Conservation (phyloP, 768 basidiomycete genomes). For the Pleurotus platypus region DNA sequence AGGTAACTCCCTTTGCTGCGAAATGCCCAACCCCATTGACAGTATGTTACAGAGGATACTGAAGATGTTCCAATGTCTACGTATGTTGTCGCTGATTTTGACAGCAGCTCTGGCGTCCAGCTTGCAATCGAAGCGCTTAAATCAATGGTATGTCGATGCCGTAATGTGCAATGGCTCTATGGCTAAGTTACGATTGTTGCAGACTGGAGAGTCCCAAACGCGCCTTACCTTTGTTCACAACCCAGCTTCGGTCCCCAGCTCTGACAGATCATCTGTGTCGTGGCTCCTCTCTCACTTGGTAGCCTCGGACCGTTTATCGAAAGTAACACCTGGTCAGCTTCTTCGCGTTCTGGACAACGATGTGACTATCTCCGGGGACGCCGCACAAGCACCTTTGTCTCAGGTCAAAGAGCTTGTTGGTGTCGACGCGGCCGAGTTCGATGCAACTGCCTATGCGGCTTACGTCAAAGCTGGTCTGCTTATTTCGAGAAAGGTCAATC, state of each 20-base stretch:
- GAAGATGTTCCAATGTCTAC: constrained; percentile 40
- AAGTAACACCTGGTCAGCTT: constrained; percentile 33
- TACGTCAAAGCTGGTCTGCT: constrained; percentile 44
- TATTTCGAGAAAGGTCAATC: constrained; percentile 51
- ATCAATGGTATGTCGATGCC: constrained; percentile 50
- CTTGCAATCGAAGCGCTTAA: constrained; percentile 62
- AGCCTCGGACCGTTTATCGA: constrained; percentile 32
- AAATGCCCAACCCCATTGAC: background rate
- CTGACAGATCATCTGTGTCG: constrained; percentile 28
- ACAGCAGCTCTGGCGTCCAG: constrained; percentile 53
- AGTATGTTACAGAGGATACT: constrained; percentile 21
- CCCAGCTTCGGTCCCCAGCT: constrained; percentile 30
- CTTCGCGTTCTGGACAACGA: constrained; percentile 33
- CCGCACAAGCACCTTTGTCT: constrained; percentile 36
- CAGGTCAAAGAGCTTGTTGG: constrained; percentile 21
- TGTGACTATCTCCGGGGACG: constrained; percentile 12
- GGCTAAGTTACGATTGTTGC: background rate
- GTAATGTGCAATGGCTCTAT: background rate
- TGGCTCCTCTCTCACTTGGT: constrained; percentile 50
- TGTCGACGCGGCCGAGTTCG: constrained; percentile 27
- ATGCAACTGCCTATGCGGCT: constrained; percentile 29
- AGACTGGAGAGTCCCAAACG: constrained; percentile 44
- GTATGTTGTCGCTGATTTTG: constrained; percentile 77
- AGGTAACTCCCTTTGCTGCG: constrained; percentile 9
- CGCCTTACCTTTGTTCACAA: constrained; percentile 82